Evolutionary conservation across 1,284 basidiomycete species (phyloP).

Genomic region (Moesziomyces globuligerus): DNA sequence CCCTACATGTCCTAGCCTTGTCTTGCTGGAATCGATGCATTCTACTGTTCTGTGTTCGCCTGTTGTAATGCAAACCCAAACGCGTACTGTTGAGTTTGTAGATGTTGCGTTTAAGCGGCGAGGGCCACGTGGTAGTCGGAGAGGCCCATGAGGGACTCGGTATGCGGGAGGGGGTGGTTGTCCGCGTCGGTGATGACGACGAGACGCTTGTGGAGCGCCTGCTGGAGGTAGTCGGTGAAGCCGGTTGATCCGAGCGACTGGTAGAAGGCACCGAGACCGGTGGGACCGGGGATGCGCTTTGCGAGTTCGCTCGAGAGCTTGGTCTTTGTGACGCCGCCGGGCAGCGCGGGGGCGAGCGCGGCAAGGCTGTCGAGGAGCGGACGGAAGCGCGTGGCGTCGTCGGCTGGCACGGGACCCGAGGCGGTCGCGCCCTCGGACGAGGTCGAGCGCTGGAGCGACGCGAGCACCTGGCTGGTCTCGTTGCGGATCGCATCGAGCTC

Average conservation of each 20-base stretch:
- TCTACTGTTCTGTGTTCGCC: no score
- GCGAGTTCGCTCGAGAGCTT: slow-evolving; percentile 31
- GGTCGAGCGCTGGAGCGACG: slow-evolving; percentile 22
- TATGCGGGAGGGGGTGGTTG: background rate
- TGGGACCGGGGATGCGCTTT: slow-evolving; percentile 24
- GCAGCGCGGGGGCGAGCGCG: slow-evolving; percentile 1
- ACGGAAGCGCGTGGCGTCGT: slow-evolving; percentile 30
- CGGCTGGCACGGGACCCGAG: slow-evolving; percentile 24
- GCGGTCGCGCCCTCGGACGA: slow-evolving; percentile 23
- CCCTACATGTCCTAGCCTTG: slow-evolving; percentile 36
- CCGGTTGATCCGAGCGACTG: slow-evolving; percentile 42
- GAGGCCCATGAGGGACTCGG: slow-evolving; percentile 18
- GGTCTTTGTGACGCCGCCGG: slow-evolving; percentile 11
- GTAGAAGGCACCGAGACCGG: slow-evolving; percentile 38
- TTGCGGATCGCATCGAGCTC: slow-evolving; percentile 18
- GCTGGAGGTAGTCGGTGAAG: slow-evolving; percentile 39
- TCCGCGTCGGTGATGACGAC: slow-evolving; percentile 24
- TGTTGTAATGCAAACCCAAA: no score
- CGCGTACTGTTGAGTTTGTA: no score
- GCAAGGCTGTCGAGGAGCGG: slow-evolving; percentile 39
- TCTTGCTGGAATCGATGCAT: background rate
- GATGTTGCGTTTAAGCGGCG: no score
- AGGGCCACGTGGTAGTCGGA: slow-evolving; percentile 11
- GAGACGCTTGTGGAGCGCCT: slow-evolving; percentile 33
- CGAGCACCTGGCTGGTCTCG: slow-evolving; percentile 28